Conservation (phyloP, 106 monocot genomes). For the Ottelia alismoides region DNA sequence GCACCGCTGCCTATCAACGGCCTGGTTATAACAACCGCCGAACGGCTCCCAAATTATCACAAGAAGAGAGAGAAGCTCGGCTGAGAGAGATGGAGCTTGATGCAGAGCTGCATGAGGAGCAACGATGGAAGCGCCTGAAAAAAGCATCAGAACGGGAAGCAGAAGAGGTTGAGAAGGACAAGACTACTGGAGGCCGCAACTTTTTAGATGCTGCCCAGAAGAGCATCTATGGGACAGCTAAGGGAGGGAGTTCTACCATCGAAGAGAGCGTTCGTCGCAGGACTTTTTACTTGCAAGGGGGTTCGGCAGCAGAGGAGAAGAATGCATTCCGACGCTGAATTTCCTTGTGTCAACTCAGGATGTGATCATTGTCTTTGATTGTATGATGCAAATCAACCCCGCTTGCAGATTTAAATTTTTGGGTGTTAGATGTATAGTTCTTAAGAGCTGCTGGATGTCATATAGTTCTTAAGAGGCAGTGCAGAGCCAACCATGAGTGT, state of each 20-base stretch:
- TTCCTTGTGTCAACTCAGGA: background rate
- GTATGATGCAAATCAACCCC: too few species aligned
- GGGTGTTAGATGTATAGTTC: too few species aligned
- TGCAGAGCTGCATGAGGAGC: slow-evolving; percentile 91
- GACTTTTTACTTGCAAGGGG: slow-evolving; percentile 67
- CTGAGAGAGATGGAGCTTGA: slow-evolving; percentile 74
- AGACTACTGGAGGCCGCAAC: slow-evolving; percentile 35
- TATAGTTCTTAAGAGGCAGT: too few species aligned
- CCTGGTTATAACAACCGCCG: slow-evolving; percentile 26
- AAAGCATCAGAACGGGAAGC: slow-evolving; percentile 63
- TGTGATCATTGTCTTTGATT: too few species aligned
- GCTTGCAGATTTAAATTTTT: too few species aligned
- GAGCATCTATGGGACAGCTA: slow-evolving; percentile 74
- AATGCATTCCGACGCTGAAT: slow-evolving; percentile 73
- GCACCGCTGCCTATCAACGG: slow-evolving; percentile 2
- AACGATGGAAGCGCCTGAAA: slow-evolving; percentile 83
- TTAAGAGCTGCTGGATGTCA: too few species aligned
- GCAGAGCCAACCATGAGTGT: too few species aligned
- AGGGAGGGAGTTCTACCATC: slow-evolving; percentile 77
- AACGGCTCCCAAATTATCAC: slow-evolving; percentile 46
- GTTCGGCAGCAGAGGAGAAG: slow-evolving; percentile 37
- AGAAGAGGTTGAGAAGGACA: slow-evolving; percentile 33
- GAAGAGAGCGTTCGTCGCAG: slow-evolving; percentile 92
- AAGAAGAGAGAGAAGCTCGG: slow-evolving; percentile 71
- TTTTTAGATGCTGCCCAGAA: slow-evolving; percentile 78